Percentiles rank a stretch among this genome's conserved stretches.
Conservation (phyloP, 805 yeast species). For the Yarrowia divulgata region DNA sequence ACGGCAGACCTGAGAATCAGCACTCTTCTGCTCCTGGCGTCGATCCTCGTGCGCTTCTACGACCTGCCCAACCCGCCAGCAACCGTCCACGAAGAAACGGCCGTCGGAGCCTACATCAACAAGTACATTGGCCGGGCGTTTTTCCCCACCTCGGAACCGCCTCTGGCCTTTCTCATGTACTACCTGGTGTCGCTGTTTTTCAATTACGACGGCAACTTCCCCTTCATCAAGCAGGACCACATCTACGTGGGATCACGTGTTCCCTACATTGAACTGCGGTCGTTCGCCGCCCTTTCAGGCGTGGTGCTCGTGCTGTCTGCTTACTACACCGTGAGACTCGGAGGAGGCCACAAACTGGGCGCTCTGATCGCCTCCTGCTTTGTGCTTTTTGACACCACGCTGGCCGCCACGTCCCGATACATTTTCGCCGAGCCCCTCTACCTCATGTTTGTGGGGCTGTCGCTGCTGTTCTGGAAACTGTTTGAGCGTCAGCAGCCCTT, state of each 20-base stretch:
- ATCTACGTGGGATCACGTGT: slow-evolving; percentile 43
- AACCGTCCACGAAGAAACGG: slow-evolving; percentile 43
- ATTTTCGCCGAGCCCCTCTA: slow-evolving; percentile 50
- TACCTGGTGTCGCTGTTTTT: slow-evolving; percentile 52
- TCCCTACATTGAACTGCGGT: slow-evolving; percentile 56
- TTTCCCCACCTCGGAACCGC: slow-evolving; percentile 65
- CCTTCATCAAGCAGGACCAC: slow-evolving; percentile 49
- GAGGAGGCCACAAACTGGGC: slow-evolving; percentile 55
- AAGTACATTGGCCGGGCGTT: slow-evolving; percentile 58
- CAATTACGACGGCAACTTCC: slow-evolving; percentile 54
- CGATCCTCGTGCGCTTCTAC: slow-evolving; percentile 39
- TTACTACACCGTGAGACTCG: slow-evolving; percentile 56
- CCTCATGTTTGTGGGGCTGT: slow-evolving; percentile 47
- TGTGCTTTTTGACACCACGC: slow-evolving; percentile 60
- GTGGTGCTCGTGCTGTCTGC: slow-evolving; percentile 54
- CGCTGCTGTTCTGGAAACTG: slow-evolving; percentile 55
- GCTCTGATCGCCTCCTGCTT: slow-evolving; percentile 56
- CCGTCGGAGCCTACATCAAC: slow-evolving; percentile 42
- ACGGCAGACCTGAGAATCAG: slow-evolving; percentile 9
- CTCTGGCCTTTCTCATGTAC: slow-evolving; percentile 57
- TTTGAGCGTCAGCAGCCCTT: slow-evolving; percentile 52
- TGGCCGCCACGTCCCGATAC: slow-evolving; percentile 58
- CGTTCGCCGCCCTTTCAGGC: slow-evolving; percentile 57
- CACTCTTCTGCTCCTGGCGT: not conserved
- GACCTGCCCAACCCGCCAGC: slow-evolving; percentile 41